phyloP scores from a whole-genome alignment of 2,329 filamentous ascomycete species.

The Chalaropsis ovoidea region DNA sequence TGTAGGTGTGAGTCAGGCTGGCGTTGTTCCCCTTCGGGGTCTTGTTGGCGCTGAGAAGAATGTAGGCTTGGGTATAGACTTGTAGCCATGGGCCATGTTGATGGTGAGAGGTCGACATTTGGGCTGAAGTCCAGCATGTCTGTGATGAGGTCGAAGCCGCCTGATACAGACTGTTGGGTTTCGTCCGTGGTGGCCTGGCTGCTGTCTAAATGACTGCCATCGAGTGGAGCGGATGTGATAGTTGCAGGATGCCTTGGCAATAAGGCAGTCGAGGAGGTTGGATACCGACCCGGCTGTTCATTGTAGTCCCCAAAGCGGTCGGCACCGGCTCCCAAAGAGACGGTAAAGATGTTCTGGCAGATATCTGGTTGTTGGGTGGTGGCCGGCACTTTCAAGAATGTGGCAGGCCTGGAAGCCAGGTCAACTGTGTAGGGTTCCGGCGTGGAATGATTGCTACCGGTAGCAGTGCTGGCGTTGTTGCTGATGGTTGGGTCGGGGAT shows the following conservation, averaged over 20 bases:
- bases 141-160: not conserved
- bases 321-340: not conserved
- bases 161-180: not conserved
- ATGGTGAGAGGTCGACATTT: not conserved
- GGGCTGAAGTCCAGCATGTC: not conserved
- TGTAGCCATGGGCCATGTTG: not conserved
- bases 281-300: not conserved
- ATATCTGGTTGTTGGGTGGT: not conserved
- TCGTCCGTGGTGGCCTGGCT: not conserved
- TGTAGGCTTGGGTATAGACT: not conserved
- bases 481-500: conserved; percentile 1
- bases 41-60: not conserved
- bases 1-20: not conserved
- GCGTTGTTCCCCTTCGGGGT: conserved; percentile 3
- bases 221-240: not conserved
- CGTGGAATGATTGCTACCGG: not conserved
- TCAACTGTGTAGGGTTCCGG: not conserved
- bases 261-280: not conserved
- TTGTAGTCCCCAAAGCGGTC: not conserved
- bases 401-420: not conserved
- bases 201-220: not conserved
- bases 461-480: not conserved
- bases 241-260: not conserved
- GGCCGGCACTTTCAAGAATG: not conserved
- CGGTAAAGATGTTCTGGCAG: not conserved